Base-by-base conservation (phyloP, 805 yeast species). In the Starmerella cellae region DNA sequence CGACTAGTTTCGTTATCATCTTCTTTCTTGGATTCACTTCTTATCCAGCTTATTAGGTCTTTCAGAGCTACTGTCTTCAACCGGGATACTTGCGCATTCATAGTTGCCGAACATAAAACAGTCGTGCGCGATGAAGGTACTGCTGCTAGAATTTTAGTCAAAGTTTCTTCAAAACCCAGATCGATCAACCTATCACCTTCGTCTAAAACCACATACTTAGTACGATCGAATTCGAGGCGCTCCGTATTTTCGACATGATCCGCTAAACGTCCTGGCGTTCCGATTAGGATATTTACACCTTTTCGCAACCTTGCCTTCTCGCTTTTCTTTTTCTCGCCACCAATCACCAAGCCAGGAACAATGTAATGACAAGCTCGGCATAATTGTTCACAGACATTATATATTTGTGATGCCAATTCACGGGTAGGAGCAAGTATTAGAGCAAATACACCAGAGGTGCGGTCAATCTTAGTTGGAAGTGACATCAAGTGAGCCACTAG, bases 111-210 rank as follows among this genome's bases (percentile, higher is more conserved):
- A 67, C 97, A 91, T 42, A 91, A 64, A 5, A 91, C 71, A 51
- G 82, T 87, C 32, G 83, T 69, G 53, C 95, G 70, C 50, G 71
- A 68, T 0, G 59, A 55, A 2, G 97, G 96, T 46, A 88, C 67
- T 8, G 63, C 60, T 10, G 38, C 24, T 39, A 93, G 66, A 49
- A 88, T 84, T 48, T 79, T 74, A 14, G 82, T 69, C 45, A 91
- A 76, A 1, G 95, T 82, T 59, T 91, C 96, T 61, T 91, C 95
- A 58, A 91, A 91, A 0, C 99, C 99, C 45, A 93, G 67, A 55
- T 91, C 99, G 74, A 88, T 83, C 53, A 91, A 70, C 51, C 87
- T 74, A 64, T 91, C 99, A 60, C 97, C 98, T 68, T 91, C 99
- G 64, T 91, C 99, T 49, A 91, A 59, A 10, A 91, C 78, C n/a